Percentiles rank a stretch among this genome's conserved stretches.
phyloP scores from a whole-genome alignment of 208 protist species.

The Trypanosoma melophagium region DNA sequence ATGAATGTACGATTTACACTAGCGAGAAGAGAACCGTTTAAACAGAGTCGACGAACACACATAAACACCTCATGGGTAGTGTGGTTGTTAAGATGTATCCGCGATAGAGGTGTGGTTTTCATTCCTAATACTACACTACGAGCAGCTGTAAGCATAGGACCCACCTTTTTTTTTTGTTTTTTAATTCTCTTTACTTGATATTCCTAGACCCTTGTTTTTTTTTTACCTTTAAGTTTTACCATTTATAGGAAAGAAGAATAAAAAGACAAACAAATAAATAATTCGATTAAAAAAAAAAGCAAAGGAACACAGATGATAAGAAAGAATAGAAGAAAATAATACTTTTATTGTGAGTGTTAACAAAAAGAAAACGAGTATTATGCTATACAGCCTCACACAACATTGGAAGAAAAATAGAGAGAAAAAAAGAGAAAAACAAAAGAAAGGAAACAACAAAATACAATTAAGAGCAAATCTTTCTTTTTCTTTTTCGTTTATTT shows the following conservation, averaged over 20 bases:
- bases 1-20: neutral
- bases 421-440: neutral
- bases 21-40: no score
- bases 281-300: no score
- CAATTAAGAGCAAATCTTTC: neutral
- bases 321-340: conserved; percentile 5
- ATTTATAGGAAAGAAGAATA: neutral
- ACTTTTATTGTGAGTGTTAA: neutral
- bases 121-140: no score
- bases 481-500: neutral
- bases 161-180: no score
- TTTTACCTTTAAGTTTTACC: no score
- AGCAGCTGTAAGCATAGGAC: no score
- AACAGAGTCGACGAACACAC: no score
- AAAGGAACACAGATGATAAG: neutral
- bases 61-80: no score
- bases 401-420: neutral
- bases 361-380: neutral
- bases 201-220: no score
- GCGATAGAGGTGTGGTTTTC: no score
- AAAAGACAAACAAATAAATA: neutral
- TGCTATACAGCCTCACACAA: neutral
- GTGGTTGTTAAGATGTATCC: no score
- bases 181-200: no score
- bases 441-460: neutral